These are phyloP conservation scores for Lentinula sp. DNA, from an alignment of 768 basidiomycete genomes.

Conservation along the genomic window DNA sequence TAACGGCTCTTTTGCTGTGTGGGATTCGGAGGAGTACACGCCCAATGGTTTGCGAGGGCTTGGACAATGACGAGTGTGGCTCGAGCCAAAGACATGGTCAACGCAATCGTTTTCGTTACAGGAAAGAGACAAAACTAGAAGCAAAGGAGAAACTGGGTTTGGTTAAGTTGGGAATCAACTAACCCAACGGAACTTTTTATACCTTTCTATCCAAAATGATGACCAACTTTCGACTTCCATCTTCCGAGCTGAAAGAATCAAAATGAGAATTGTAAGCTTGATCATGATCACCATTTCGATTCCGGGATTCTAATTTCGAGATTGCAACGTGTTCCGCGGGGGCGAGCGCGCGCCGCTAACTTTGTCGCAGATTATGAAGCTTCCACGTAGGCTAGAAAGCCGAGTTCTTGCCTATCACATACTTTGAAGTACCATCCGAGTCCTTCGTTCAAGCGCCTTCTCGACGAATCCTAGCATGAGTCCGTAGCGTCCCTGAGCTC, in stretches of 20 bases:
- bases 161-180: background rate
- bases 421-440: background rate
- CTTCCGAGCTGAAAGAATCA: background rate
- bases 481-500: background rate
- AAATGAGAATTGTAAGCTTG: background rate
- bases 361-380: background rate
- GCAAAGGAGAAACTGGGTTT: background rate
- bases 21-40: slow-evolving; percentile 53
- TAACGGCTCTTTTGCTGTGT: slow-evolving; percentile 45
- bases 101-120: background rate
- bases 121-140: background rate
- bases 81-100: slow-evolving; percentile 41
- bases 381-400: background rate
- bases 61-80: slow-evolving; percentile 43
- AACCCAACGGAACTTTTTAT: background rate
- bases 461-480: background rate
- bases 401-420: background rate
- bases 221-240: background rate
- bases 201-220: background rate
- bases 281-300: background rate
- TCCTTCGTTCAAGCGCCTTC: background rate
- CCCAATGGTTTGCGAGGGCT: slow-evolving; percentile 43
- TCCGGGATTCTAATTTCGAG: background rate
- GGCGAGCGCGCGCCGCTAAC: background rate
- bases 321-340: slow-evolving; percentile 3